Evolutionary conservation across 768 basidiomycete genomes (phyloP), one percentile per base, ranked within the genome.

Genomic region (Phlegmacium glaucopus): DNA sequence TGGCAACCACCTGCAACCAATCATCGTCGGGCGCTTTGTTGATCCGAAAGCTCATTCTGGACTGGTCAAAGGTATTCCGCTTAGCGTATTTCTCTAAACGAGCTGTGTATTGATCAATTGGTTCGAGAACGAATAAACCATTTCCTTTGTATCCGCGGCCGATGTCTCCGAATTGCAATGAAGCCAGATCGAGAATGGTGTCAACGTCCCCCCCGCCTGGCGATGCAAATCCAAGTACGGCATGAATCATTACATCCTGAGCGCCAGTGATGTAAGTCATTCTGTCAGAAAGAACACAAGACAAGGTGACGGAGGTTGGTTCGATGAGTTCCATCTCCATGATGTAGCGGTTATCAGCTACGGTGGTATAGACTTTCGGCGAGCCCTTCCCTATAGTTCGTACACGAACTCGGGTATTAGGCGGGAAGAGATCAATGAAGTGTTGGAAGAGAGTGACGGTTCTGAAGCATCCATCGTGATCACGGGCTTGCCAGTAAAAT

Each of bases 111-210:
- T 55, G 39, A 0, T 42, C 6, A 0, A 52, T 42, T 1, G 54
- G 51, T 17, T 62, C 61, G 10, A 62, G 46, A 10, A 61, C 56
- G 49, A 61, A 61, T n/a, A 58, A 18, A 8, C 55, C 49, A 6
- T 47, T 48, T 2, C 56, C 56, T 48, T 57, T 58, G 15, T 39
- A 49, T 13, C 61, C 58, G 1, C 61, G 51, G 4, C 61, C 61
- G 3, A 52, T 56, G 12, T 58, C 53, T 22, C 61, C 61, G 22
- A 58, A 59, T 45, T 62, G 61, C 8, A 61, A 49, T 8, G 58
- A 55, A 3, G 58, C 26, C 9, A 62, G 48, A 30, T 62, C 56
- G 37, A 62, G 22, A 22, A 61, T 51, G 10, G 47, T 55, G 43
- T 61, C 58, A n/a, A 51, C 26, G 0, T 46, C 3, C 5, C 22